A percentile compares a stretch with the other conserved stretches of the same genome.
Conservation (phyloP, 352 stramenopile species). For the Hyaloperonospora brassicae region DNA sequence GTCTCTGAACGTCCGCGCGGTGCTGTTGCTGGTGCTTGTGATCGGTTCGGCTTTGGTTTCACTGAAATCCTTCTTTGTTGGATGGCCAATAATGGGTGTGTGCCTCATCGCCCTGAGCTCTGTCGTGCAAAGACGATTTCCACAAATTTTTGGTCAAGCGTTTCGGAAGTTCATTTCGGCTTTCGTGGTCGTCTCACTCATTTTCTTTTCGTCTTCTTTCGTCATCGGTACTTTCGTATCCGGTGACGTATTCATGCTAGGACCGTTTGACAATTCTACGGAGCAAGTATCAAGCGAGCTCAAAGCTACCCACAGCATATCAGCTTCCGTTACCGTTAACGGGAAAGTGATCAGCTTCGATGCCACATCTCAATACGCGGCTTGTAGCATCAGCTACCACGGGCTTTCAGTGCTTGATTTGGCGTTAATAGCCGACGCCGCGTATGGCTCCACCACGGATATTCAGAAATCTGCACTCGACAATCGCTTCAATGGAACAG, state of each 20-base stretch:
- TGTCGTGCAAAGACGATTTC: constrained; percentile 62
- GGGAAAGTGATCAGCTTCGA: constrained; percentile 42
- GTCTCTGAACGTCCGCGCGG: constrained; percentile 34
- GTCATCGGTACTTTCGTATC: constrained; percentile 67
- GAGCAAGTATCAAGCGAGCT: constrained; percentile 19
- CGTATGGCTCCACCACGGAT: constrained; percentile 59
- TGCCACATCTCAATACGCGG: constrained; percentile 54
- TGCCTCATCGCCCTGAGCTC: constrained; percentile 57
- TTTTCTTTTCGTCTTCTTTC: constrained; percentile 77
- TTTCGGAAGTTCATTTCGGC: constrained; percentile 68
- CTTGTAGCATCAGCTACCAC: constrained; percentile 59
- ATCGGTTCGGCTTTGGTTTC: constrained; percentile 54
- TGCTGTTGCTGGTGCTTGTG: constrained; percentile 46
- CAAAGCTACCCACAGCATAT: constrained; percentile 21
- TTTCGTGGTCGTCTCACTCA: constrained; percentile 67
- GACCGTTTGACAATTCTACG: constrained; percentile 37
- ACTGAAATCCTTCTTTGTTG: constrained; percentile 51
- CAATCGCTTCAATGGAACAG: constrained; percentile 74
- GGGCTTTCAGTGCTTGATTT: constrained; percentile 63
- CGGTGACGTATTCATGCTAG: constrained; percentile 50
- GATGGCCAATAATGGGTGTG: constrained; percentile 69
- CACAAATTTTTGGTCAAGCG: constrained; percentile 63
- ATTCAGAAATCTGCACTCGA: constrained; percentile 48
- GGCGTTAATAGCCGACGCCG: constrained; percentile 67
- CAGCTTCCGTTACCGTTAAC: constrained; percentile 31